Conservation (phyloP, 2,329 filamentous ascomycete species). For the Endothia cerciana region DNA sequence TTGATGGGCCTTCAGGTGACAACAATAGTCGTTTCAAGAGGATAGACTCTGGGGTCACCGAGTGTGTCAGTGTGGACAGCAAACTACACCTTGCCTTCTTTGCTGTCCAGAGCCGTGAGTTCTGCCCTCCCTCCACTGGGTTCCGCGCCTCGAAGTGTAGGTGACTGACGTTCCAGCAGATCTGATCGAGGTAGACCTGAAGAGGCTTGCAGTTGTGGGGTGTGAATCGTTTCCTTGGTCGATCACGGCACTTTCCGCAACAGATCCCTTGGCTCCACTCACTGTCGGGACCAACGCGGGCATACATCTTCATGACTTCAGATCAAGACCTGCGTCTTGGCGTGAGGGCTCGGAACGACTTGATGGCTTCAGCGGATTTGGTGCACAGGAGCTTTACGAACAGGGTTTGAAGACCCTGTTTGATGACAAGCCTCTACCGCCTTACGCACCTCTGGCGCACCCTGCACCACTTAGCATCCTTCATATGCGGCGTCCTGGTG, state of each 20-base stretch:
- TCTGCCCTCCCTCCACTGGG: not conserved
- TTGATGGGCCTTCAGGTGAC: constrained; percentile 51
- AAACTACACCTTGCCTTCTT: constrained; percentile 72
- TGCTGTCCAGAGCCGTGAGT: constrained; percentile 72
- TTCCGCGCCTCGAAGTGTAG: not conserved
- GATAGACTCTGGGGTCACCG: constrained; percentile 74
- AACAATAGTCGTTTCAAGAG: constrained; percentile 59
- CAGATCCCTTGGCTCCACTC: constrained; percentile 68
- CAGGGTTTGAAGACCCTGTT: constrained; percentile 45
- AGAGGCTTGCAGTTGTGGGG: constrained; percentile 70
- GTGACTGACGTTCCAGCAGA: constrained; percentile 41
- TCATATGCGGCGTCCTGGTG: constrained; percentile 66
- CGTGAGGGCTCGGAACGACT: constrained; percentile 44
- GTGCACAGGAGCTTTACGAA: constrained; percentile 38
- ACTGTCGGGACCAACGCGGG: constrained; percentile 84
- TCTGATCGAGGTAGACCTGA: constrained; percentile 81
- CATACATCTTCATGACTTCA: constrained; percentile 80
- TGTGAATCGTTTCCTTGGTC: constrained; percentile 77
- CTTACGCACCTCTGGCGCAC: constrained; percentile 75
- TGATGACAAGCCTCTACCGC: constrained; percentile 55
- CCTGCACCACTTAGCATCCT: constrained; percentile 83
- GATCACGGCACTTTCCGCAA: constrained; percentile 80
- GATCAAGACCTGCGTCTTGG: constrained; percentile 46
- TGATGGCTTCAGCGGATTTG: constrained; percentile 37
- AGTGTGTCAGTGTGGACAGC: constrained; percentile 82